Percentiles rank a stretch among this genome's conserved stretches.
Evolutionary conservation across 169 alveolate species (phyloP).

Genomic region (Plasmodium ovale): DNA sequence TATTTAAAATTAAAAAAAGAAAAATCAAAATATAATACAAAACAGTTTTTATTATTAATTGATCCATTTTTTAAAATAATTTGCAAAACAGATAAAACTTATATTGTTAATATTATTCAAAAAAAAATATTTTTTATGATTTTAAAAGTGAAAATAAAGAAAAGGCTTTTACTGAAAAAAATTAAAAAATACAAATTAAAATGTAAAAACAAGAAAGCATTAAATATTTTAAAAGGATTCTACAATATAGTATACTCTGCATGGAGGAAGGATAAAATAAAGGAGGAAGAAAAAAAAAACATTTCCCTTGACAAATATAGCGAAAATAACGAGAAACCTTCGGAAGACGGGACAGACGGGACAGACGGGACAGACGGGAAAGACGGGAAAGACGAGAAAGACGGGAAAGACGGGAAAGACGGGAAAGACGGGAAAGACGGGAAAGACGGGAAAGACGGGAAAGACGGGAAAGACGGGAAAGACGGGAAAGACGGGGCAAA

Average conservation of each 20-base stretch:
- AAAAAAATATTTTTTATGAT: conserved; percentile 31
- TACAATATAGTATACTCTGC: conserved; percentile 2
- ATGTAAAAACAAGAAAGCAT: conserved; percentile 22
- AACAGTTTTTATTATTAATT: conserved; percentile 31
- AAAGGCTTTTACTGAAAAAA: not conserved
- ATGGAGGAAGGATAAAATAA: not conserved
- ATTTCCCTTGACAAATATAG: conserved; percentile 13
- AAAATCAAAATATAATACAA: conserved; percentile 15
- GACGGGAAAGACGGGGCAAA: too few species aligned
- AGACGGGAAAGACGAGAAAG: not conserved
- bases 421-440: not conserved
- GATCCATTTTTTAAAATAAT: conserved; percentile 55
- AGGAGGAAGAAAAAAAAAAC: not conserved
- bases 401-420: not conserved
- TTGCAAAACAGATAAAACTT: conserved; percentile 35
- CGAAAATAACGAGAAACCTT: too few species aligned
- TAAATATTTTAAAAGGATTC: conserved; percentile 9
- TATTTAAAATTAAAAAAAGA: conserved; percentile 45
- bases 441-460: not conserved
- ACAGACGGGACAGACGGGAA: not conserved
- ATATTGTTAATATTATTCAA: conserved; percentile 22
- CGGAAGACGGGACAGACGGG: not conserved
- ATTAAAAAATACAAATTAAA: conserved; percentile 4
- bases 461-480: too few species aligned
- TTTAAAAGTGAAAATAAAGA: conserved; percentile 25